Evolutionary conservation across 495 filamentous ascomycete species (phyloP).

Genomic region (Halenospora varia): DNA sequence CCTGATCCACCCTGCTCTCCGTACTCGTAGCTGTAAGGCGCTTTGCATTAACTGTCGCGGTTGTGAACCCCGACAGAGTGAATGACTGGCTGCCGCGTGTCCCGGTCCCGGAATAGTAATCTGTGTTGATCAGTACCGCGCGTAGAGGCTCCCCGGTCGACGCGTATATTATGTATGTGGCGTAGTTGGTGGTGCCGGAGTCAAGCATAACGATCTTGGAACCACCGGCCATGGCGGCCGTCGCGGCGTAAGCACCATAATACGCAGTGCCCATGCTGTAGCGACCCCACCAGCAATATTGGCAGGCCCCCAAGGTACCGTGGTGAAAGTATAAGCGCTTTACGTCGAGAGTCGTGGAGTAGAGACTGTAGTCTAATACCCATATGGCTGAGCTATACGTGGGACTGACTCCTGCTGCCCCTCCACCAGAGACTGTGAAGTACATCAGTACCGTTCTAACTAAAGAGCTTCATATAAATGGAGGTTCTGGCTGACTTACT

Average conservation of each 20-base stretch:
- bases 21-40: slow-evolving; percentile 47
- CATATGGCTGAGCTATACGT: slow-evolving; percentile 35
- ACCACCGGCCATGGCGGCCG: slow-evolving; percentile 45
- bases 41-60: slow-evolving; percentile 38
- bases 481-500: slow-evolving; percentile 27
- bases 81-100: slow-evolving; percentile 40
- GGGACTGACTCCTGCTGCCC: slow-evolving; percentile 31
- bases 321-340: slow-evolving; percentile 34
- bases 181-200: slow-evolving; percentile 39
- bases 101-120: slow-evolving; percentile 45
- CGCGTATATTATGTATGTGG: slow-evolving; percentile 48
- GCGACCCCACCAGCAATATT: slow-evolving; percentile 54
- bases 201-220: slow-evolving; percentile 45
- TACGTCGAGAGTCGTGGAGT: slow-evolving; percentile 29
- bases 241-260: slow-evolving; percentile 51
- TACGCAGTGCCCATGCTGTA: slow-evolving; percentile 50
- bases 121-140: slow-evolving; percentile 50
- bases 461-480: slow-evolving; percentile 15
- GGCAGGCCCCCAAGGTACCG: slow-evolving; percentile 47
- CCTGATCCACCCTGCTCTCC: slow-evolving; percentile 42
- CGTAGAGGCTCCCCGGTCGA: slow-evolving; percentile 31
- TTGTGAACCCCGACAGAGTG: slow-evolving; percentile 37
- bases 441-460: no score
- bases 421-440: slow-evolving; percentile 32
- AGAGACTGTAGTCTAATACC: slow-evolving; percentile 34